phyloP scores from a whole-genome alignment of 352 stramenopile genomes.

The Globisporangium carolinianum region DNA sequence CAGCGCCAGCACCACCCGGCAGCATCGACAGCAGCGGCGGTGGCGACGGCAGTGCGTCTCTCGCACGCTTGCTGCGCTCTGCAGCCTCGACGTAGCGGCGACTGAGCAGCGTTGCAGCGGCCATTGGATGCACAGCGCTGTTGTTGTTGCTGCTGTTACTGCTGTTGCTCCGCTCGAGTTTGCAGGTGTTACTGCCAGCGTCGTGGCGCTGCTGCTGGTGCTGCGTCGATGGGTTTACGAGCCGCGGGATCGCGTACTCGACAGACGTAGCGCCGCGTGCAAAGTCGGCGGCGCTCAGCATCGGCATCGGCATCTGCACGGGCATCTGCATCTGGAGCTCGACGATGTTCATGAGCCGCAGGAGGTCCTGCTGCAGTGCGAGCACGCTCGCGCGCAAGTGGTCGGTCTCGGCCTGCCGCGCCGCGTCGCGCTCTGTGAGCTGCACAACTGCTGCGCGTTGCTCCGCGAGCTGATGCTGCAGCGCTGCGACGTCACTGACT shows the following conservation, averaged over 20 bases:
- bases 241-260: not conserved
- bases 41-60: constrained; percentile 5
- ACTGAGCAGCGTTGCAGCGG: constrained; percentile 12
- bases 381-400: constrained; percentile 57
- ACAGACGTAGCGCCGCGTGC: not conserved
- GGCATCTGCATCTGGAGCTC: constrained; percentile 74
- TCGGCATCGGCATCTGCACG: constrained; percentile 14
- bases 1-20: not conserved
- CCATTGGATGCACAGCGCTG: not conserved
- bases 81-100: constrained; percentile 14
- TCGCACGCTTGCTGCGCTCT: constrained; percentile 4
- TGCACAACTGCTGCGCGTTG: constrained; percentile 25
- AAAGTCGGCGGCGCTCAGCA: not conserved
- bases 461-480: constrained; percentile 19
- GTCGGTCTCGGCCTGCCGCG: constrained; percentile 31
- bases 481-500: not conserved
- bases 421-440: constrained; percentile 25
- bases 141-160: too few relatives aligned
- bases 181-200: too few relatives aligned
- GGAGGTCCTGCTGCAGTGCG: constrained; percentile 63
- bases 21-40: too few relatives aligned
- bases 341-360: constrained; percentile 70
- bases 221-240: not conserved
- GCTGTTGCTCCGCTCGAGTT: too few relatives aligned
- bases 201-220: not conserved